These are phyloP conservation scores for Setaria viridis DNA, from an alignment of 202 grass and related monocot genomes.

Conservation along the genomic window DNA sequence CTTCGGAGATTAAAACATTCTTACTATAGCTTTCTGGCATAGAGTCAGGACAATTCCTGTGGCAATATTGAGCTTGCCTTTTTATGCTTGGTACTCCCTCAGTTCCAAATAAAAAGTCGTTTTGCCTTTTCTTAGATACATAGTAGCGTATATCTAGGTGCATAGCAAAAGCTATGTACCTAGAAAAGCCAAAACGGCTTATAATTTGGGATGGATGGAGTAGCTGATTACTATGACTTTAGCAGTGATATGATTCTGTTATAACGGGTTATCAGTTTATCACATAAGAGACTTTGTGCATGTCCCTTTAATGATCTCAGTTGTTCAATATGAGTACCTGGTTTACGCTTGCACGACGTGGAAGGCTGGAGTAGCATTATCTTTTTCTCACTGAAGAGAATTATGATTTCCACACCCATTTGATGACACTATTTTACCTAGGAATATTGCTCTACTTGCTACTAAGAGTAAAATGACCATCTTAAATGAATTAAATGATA, in stretches of 20 bases:
- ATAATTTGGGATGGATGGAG: too few species aligned
- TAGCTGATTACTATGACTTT: neutral
- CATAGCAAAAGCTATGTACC: too few species aligned
- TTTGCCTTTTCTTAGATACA: too few species aligned
- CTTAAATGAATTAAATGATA: slow-evolving; percentile 22
- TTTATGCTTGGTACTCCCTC: neutral
- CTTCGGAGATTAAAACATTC: neutral
- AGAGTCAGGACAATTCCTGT: neutral
- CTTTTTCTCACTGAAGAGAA: neutral
- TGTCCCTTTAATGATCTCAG: neutral
- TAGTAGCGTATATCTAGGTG: too few species aligned
- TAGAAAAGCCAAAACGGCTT: too few species aligned
- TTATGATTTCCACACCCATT: neutral
- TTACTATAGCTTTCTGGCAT: neutral
- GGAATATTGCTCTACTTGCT: too few species aligned
- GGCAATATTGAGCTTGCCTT: neutral
- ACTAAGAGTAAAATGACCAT: neutral
- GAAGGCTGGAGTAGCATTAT: neutral
- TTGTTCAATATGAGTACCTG: neutral
- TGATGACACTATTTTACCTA: neutral
- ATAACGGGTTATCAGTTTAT: neutral
- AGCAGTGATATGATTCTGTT: slow-evolving; percentile 24
- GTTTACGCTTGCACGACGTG: neutral
- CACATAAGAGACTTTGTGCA: neutral
- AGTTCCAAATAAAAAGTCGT: too few species aligned